Evolutionary conservation across 2,329 filamentous ascomycete species (phyloP).

Genomic region (Meredithiella fracta): DNA sequence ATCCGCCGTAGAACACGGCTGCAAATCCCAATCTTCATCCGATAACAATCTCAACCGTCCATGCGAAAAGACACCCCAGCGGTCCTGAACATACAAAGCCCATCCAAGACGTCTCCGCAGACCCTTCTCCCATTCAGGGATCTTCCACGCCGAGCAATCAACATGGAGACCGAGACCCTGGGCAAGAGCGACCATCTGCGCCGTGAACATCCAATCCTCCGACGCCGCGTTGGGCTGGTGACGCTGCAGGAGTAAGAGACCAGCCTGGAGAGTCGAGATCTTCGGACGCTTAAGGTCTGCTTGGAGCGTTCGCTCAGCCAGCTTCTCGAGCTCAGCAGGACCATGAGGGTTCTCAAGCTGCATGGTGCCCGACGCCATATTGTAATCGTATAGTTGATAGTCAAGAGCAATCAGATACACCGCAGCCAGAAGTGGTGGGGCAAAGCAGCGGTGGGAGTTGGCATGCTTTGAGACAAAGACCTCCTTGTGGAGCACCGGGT

Average conservation of each 20-base stretch:
- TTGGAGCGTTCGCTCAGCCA: slow-evolving; percentile 22
- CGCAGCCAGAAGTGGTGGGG: slow-evolving; percentile 32
- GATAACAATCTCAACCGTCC: slow-evolving; percentile 36
- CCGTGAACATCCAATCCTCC: slow-evolving; percentile 21
- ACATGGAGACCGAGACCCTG: slow-evolving; percentile 34
- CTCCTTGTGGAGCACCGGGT: slow-evolving; percentile 35
- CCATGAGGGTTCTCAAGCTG: slow-evolving; percentile 24
- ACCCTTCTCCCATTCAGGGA: slow-evolving; percentile 37
- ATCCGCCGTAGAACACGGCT: slow-evolving; percentile 16
- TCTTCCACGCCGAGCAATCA: slow-evolving; percentile 36
- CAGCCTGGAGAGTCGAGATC: slow-evolving; percentile 28
- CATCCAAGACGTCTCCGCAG: slow-evolving; percentile 40
- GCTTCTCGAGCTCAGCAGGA: slow-evolving; percentile 20
- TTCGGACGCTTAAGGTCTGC: slow-evolving; percentile 25
- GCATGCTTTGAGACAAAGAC: slow-evolving; percentile 37
- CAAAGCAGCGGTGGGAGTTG: slow-evolving; percentile 33
- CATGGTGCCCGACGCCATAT: slow-evolving; percentile 21
- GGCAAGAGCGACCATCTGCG: slow-evolving; percentile 29
- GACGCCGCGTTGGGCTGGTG: slow-evolving; percentile 20
- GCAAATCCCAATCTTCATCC: slow-evolving; percentile 34
- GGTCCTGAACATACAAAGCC: slow-evolving; percentile 41
- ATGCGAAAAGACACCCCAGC: slow-evolving; percentile 36
- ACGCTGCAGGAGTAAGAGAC: slow-evolving; percentile 26
- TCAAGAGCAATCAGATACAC: slow-evolving; percentile 36
- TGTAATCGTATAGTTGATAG: slow-evolving; percentile 33